Conservation (phyloP, 2,329 filamentous ascomycete genomes). For the Lecanicillium sp. region DNA sequence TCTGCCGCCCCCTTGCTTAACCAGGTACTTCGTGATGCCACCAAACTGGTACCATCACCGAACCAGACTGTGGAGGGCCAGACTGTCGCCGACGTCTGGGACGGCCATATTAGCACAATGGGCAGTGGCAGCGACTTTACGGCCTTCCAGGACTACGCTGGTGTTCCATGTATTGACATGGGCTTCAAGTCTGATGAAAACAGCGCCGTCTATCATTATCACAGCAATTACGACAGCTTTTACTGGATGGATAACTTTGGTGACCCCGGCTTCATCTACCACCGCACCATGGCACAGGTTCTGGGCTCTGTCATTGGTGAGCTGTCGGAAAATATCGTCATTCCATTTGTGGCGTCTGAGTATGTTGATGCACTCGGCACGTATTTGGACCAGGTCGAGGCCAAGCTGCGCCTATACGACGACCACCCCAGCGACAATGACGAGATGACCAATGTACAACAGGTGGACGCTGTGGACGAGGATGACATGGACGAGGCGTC, state of each 20-base stretch:
- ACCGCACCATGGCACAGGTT: constrained; percentile 57
- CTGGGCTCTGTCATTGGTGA: constrained; percentile 53
- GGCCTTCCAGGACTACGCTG: constrained; percentile 65
- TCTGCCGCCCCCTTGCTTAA: constrained; percentile 69
- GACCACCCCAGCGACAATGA: constrained; percentile 12
- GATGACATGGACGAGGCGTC: constrained; percentile 17
- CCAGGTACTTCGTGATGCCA: constrained; percentile 60
- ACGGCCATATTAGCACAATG: constrained; percentile 53
- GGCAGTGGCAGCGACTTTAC: constrained; percentile 69
- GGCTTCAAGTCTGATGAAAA: constrained; percentile 39
- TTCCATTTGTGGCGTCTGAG: constrained; percentile 56
- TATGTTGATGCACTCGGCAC: constrained; percentile 49
- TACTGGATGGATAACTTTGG: constrained; percentile 81
- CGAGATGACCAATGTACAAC: no score
- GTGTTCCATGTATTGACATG: constrained; percentile 57
- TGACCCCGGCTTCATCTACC: constrained; percentile 60
- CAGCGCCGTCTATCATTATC: constrained; percentile 67
- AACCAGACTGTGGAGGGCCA: constrained; percentile 69
- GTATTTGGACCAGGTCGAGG: constrained; percentile 45
- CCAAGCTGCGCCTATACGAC: constrained; percentile 27
- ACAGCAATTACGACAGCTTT: constrained; percentile 87
- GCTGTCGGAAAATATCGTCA: constrained; percentile 51
- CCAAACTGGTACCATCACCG: constrained; percentile 55
- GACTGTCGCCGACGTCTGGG: constrained; percentile 63
- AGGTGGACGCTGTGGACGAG: constrained; percentile 8